Conservation (phyloP, 2,329 filamentous ascomycete species). For the Raffaelea ambrosiae region DNA sequence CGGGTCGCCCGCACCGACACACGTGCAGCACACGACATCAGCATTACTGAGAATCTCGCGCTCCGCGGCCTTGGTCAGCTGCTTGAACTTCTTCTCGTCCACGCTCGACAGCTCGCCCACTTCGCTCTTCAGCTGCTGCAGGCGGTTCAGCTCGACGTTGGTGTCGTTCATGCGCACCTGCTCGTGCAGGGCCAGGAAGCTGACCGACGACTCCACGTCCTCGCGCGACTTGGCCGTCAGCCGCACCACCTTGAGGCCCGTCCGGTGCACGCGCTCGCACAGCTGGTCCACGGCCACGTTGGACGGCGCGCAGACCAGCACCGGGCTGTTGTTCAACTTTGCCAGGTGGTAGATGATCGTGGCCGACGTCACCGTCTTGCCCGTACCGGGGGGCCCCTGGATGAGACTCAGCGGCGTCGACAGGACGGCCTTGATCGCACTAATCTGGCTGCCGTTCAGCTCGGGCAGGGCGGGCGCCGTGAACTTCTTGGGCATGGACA, state of each 20-base stretch:
- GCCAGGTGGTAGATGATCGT: constrained; percentile 98
- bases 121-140: constrained; percentile 87
- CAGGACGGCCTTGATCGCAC: constrained; percentile 89
- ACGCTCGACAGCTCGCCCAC: constrained; percentile 86
- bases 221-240: constrained; percentile 98
- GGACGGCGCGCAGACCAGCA: constrained; percentile 92
- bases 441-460: constrained; percentile 90
- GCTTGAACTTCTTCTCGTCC: constrained; percentile 98
- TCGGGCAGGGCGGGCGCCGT: constrained; percentile 90
- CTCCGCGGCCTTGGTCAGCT: constrained; percentile 86
- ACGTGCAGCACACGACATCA: constrained; percentile 98
- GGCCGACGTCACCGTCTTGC: constrained; percentile 96
- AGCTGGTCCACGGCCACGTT: constrained; percentile 98
- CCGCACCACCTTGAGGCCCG: constrained; percentile 91
- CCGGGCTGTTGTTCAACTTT: constrained; percentile 89
- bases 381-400: constrained; percentile 91
- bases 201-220: constrained; percentile 97
- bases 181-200: constrained; percentile 89
- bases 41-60: constrained; percentile 91
- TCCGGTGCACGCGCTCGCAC: constrained; percentile 91
- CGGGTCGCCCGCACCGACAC: constrained; percentile 92
- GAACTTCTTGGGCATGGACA: constrained; percentile 91
- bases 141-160: constrained; percentile 85
- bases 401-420: constrained; percentile 93
- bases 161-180: constrained; percentile 97